Evolutionary conservation across 805 yeast species (phyloP).

Genomic region (Kodamaea kakaduensis): DNA sequence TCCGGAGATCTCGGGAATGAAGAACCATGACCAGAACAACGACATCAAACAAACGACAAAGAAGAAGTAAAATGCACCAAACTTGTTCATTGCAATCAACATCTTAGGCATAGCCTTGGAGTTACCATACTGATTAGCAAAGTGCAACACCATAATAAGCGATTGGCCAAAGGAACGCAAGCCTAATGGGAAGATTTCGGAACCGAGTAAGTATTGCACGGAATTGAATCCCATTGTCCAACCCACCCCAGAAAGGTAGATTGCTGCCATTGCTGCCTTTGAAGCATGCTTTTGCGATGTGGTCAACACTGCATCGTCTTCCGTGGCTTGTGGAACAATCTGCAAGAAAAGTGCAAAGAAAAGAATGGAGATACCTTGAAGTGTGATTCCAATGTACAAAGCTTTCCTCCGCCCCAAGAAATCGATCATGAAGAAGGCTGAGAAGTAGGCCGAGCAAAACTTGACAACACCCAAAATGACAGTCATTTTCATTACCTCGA

Average conservation of each 20-base stretch:
- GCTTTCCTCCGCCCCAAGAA: constrained; percentile 21
- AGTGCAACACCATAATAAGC: constrained; percentile 23
- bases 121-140: constrained; percentile 26
- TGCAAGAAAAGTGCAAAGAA: constrained; percentile 22
- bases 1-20: constrained; percentile 23
- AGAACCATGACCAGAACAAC: constrained; percentile 25
- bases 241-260: constrained; percentile 22
- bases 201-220: constrained; percentile 22
- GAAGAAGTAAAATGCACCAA: constrained; percentile 24
- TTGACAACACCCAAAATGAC: constrained; percentile 24
- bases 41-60: constrained; percentile 16
- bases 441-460: constrained; percentile 19
- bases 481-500: constrained; percentile 21
- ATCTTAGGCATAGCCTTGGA: constrained; percentile 24
- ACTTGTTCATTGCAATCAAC: constrained; percentile 20
- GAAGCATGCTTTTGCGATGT: constrained; percentile 16
- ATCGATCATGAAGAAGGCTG: constrained; percentile 24
- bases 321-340: constrained; percentile 19
- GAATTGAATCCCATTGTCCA: constrained; percentile 25
- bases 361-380: constrained; percentile 17
- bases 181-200: constrained; percentile 23
- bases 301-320: constrained; percentile 10
- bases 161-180: constrained; percentile 24
- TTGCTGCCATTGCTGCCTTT: constrained; percentile 21
- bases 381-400: constrained; percentile 19